Evolutionary conservation across 2,329 filamentous ascomycete genomes (phyloP).

Genomic region (Aspergillus sojae): DNA sequence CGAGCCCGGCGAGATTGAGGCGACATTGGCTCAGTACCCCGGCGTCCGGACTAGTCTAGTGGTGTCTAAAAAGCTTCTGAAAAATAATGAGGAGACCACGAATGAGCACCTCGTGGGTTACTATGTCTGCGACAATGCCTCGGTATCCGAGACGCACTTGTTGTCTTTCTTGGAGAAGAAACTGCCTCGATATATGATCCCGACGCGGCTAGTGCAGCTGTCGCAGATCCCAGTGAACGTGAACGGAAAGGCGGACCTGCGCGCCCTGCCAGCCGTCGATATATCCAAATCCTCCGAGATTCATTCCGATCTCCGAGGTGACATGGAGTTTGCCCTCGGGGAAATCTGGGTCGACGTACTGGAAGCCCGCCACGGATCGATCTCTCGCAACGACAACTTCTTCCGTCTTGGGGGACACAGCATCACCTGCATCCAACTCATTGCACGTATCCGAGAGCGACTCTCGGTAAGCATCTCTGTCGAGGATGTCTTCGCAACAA

Average conservation of each 20-base stretch:
- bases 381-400: neutral
- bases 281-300: neutral
- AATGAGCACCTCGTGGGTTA: neutral
- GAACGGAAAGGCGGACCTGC: neutral
- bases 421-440: neutral
- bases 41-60: neutral
- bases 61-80: neutral
- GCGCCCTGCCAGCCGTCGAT: neutral
- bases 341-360: neutral
- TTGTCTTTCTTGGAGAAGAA: neutral
- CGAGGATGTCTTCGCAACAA: neutral
- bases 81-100: neutral
- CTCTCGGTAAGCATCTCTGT: neutral
- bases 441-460: neutral
- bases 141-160: neutral
- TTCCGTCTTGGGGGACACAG: neutral
- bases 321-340: neutral
- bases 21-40: neutral
- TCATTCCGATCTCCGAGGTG: neutral
- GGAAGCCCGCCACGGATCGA: neutral
- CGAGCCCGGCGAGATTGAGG: slow-evolving; percentile 52
- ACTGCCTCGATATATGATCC: neutral
- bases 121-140: neutral
- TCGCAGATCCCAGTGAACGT: neutral
- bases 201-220: neutral